A percentile compares a stretch with the other conserved stretches of the same genome.
Conservation (phyloP, 108 stramenopile genomes). For the Nitzschia palea region DNA sequence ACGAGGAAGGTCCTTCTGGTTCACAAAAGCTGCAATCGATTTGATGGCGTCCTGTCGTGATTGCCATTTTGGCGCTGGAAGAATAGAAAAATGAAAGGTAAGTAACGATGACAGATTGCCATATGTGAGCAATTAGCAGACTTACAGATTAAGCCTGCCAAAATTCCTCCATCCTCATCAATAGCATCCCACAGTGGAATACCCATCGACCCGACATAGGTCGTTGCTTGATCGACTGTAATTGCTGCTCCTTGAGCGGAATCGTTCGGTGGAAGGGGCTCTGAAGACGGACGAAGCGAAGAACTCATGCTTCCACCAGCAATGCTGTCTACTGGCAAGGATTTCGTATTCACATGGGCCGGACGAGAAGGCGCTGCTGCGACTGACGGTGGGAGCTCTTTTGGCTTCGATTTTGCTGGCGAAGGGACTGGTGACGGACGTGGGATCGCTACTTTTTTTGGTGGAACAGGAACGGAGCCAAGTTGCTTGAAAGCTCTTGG, state of each 20-base stretch:
- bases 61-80: constrained; percentile 69
- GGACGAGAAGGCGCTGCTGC: background rate
- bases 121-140: background rate
- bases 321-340: no score
- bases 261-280: background rate
- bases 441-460: background rate
- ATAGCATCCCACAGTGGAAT: constrained; percentile 73
- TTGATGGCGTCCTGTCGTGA: constrained; percentile 62
- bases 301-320: no score
- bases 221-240: constrained; percentile 55
- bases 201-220: constrained; percentile 31
- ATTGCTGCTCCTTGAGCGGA: background rate
- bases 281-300: background rate
- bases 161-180: constrained; percentile 63
- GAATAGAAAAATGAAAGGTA: background rate
- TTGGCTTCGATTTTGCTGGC: background rate
- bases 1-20: constrained; percentile 15
- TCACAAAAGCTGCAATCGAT: constrained; percentile 46
- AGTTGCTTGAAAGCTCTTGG: constrained; percentile 77
- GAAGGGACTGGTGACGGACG: background rate
- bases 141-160: constrained; percentile 75
- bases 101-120: background rate
- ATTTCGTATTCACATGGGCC: background rate
- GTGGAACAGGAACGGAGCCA: background rate
- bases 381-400: background rate